These are phyloP conservation scores for Lepidium africanum DNA, from an alignment of 345 rosid genomes.

Conservation along the genomic window DNA sequence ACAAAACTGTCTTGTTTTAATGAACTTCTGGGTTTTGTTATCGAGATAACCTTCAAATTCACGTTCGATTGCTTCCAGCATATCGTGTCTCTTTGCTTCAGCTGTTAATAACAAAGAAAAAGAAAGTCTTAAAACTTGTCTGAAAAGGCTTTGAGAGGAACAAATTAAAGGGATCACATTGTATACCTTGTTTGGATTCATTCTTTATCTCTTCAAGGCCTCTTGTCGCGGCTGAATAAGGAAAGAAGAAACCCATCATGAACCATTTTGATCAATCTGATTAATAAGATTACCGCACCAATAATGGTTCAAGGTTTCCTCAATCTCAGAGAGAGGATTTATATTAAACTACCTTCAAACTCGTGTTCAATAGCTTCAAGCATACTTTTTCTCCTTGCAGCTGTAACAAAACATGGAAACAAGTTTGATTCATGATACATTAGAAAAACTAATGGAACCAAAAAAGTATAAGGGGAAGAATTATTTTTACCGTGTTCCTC, in stretches of 20 bases:
- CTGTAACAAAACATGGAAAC: conserved; percentile 5
- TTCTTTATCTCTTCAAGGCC: conserved; percentile 17
- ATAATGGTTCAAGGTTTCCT: not conserved
- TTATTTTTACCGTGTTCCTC: conserved; percentile 12
- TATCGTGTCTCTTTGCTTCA: conserved; percentile 12
- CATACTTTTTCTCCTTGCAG: conserved; percentile 23
- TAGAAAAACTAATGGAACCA: not conserved
- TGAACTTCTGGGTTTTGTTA: not conserved
- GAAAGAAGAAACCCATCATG: not conserved
- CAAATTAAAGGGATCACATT: not conserved
- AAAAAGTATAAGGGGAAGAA: not conserved
- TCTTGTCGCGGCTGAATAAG: conserved; percentile 17
- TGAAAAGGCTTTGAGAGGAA: not conserved
- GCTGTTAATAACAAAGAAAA: not conserved
- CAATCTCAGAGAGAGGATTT: not conserved
- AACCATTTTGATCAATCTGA: not conserved
- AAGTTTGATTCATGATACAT: not conserved
- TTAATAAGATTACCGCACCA: not conserved
- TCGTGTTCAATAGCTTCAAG: conserved; percentile 28
- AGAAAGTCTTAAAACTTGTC: not conserved
- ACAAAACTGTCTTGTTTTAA: not conserved
- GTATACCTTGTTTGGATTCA: conserved; percentile 5
- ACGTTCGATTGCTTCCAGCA: conserved; percentile 24
- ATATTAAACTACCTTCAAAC: conserved; percentile 24
- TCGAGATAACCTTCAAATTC: conserved; percentile 24